phyloP scores from a whole-genome alignment of 108 stramenopile species.

The Schizochytrium sp. region DNA sequence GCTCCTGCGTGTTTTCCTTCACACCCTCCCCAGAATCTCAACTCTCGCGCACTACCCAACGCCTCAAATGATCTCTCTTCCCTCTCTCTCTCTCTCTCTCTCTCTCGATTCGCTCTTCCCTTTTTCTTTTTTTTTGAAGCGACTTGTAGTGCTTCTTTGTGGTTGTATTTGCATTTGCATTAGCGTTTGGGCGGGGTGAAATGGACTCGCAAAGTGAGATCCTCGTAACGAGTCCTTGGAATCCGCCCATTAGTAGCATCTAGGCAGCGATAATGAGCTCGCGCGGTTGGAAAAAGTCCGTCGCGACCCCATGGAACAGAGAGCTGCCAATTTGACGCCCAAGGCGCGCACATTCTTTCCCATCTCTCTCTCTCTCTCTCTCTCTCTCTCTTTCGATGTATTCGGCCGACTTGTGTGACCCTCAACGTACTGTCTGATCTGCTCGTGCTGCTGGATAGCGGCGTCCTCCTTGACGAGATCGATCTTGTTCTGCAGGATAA shows the following conservation, averaged over 20 bases:
- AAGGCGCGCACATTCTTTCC: not conserved
- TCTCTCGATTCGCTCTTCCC: not conserved
- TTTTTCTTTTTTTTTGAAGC: no score
- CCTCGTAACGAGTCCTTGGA: not conserved
- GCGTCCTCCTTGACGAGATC: constrained; percentile 97
- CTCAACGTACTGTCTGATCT: constrained; percentile 52
- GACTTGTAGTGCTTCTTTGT: not conserved
- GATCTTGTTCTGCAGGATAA: constrained; percentile 98
- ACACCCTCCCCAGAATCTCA: not conserved
- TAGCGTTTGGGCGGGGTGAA: not conserved
- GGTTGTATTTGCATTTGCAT: not conserved
- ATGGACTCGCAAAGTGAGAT: not conserved
- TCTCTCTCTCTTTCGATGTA: not conserved
- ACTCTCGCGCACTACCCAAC: not conserved
- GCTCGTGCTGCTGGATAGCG: constrained; percentile 89
- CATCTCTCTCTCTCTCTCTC: not conserved
- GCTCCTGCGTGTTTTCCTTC: not conserved
- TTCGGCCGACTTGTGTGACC: not conserved
- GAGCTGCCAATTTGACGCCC: not conserved
- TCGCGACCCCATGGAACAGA: not conserved
- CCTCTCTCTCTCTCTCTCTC: not conserved
- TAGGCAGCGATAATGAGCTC: not conserved
- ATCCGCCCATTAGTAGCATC: not conserved
- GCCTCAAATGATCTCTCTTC: not conserved
- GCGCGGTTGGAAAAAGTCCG: not conserved